Evolutionary conservation across 1,284 basidiomycete species (phyloP).

Genomic region (Hemileia vastatrix): DNA sequence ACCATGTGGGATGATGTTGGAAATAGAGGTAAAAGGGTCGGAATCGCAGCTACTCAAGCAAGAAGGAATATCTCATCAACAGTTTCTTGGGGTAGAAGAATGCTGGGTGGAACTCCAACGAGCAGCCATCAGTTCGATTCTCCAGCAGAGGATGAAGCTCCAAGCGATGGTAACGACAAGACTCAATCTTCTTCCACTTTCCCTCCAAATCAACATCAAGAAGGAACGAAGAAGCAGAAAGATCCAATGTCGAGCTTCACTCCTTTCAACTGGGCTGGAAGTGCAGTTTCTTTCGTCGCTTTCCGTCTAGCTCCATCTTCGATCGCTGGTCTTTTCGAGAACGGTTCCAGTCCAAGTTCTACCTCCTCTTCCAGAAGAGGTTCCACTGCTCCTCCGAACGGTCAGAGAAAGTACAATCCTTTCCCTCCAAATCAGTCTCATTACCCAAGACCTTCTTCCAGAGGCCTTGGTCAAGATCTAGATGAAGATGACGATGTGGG

Average conservation of each 20-base stretch:
- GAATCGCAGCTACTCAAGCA: slow-evolving; percentile 25
- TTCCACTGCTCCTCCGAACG: not conserved
- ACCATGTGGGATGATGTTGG: slow-evolving; percentile 35
- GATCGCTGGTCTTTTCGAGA: not conserved
- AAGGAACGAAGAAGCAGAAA: not conserved
- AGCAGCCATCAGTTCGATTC: no score
- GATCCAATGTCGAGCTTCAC: not conserved
- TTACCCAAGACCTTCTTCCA: not conserved
- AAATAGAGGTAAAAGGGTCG: slow-evolving; percentile 25
- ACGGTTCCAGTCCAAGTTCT: not conserved
- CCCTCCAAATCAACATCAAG: not conserved
- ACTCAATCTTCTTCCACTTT: not conserved
- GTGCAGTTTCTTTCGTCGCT: not conserved
- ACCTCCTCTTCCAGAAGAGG: not conserved
- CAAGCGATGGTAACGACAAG: not conserved
- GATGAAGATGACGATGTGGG: not conserved
- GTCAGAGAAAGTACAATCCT: not conserved
- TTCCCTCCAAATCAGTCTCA: not conserved
- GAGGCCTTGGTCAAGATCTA: not conserved
- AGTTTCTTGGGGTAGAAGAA: slow-evolving; percentile 28
- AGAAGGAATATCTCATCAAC: slow-evolving; percentile 26
- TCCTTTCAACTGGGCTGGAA: not conserved
- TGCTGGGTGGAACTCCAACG: slow-evolving; percentile 22
- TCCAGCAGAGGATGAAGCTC: not conserved
- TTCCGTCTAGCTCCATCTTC: not conserved